These are phyloP conservation scores for Dalbergia oliveri DNA, from an alignment of 306 rosid genomes.

Conservation along the genomic window DNA sequence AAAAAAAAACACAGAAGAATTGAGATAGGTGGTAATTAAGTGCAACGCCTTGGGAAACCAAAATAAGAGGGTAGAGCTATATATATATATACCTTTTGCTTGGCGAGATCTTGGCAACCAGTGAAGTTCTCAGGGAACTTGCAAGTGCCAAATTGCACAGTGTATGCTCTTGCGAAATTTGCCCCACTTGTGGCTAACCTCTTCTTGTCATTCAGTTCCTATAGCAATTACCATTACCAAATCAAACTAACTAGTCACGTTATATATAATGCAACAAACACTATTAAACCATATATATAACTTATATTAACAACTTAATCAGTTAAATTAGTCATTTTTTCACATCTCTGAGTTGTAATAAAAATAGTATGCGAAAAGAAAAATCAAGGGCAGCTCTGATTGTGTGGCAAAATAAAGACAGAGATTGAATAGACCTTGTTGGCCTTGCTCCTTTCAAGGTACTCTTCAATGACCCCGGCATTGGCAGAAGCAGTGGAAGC, in stretches of 20 bases:
- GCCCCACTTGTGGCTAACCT: slow-evolving; percentile 96
- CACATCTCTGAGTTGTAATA: too few relatives aligned
- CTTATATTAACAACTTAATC: too few relatives aligned
- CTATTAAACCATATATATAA: too few relatives aligned
- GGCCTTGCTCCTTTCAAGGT: slow-evolving; percentile 88
- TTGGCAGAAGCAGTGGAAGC: slow-evolving; percentile 56
- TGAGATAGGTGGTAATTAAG: background rate
- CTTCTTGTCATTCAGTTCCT: slow-evolving; percentile 53
- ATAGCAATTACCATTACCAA: background rate
- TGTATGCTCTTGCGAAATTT: slow-evolving; percentile 94
- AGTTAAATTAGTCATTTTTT: too few relatives aligned
- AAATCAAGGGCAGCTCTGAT: background rate
- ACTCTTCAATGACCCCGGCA: slow-evolving; percentile 86
- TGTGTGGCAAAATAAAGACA: background rate
- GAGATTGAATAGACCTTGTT: slow-evolving; percentile 73
- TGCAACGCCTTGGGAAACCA: background rate
- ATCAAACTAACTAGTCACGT: too few relatives aligned
- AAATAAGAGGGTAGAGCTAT: background rate
- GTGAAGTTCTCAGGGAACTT: slow-evolving; percentile 99
- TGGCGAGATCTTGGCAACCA: slow-evolving; percentile 99
- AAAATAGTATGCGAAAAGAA: background rate
- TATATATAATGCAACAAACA: too few relatives aligned
- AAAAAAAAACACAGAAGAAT: too few relatives aligned
- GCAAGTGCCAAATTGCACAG: slow-evolving; percentile 94
- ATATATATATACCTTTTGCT: slow-evolving; percentile 69